Base-by-base conservation (phyloP, 2,329 filamentous ascomycete species). In the Sporothrix humicola region DNA sequence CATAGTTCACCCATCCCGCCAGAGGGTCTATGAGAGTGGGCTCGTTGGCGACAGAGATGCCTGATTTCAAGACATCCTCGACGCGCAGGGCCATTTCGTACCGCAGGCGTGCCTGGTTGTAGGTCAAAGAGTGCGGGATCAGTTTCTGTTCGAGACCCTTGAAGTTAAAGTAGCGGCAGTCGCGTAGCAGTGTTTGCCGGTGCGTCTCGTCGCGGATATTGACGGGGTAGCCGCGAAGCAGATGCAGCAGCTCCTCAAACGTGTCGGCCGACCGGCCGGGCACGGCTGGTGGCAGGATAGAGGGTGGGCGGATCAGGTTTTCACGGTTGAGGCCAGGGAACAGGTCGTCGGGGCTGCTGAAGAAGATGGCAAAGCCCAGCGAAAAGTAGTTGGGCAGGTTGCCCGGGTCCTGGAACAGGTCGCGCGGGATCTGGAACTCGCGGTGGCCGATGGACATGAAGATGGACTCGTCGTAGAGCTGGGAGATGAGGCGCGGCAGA, bases 371-470 rank as follows among this genome's bases (percentile, higher is more conserved):
- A 79, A 97, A 97, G 74, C 95, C 95, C 3, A 98, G 88, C 0
- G 94, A 92, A 85, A 98, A 98, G 86, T 94, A 98, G 81, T 98
- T 98, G 13, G 95, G 95, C n/a, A 90, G 91, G 82, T 98, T 95
- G 37, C 95, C 95, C 0, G 94, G 93, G 50, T 89, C 88, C 44
- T 89, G 91, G 82, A 98, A 97, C 75, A 97, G 86, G 78, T 97
- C 93, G 76, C 94, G 92, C 1, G 95, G 93, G 76, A 98, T 95
- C 80, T 94, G 92, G 82, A 98, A 98, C 78, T 96, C 90, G 73
- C 88, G 89, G 77, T 93, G 90, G 74, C 95, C 95, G 78, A 98
- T 95, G 75, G 93, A 92, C 78, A 97, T 94, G 84, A 95, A 97
- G 79, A 98, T 97, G 78, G 93, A 93, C 75, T 94, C 93, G 77